Base-by-base conservation (phyloP, 208 protist species). In the Leishmania aethiopica region DNA sequence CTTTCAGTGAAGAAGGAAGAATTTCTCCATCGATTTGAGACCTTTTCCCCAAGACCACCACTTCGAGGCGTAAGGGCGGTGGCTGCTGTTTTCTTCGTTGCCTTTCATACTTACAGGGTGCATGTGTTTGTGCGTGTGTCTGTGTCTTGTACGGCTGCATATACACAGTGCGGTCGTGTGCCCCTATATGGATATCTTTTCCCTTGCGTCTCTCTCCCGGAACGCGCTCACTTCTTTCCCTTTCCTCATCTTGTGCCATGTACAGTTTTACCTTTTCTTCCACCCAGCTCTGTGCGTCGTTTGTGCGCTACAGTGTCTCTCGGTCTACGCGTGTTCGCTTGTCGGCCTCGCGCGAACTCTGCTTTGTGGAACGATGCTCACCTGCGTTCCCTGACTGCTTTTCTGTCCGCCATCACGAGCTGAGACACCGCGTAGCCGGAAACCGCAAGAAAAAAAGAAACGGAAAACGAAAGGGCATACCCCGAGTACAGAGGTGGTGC, bases 221-320 rank as follows among this genome's bases (percentile, higher is more conserved):
- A 37, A 70, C 6, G 57, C 25, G 35, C 15, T 53, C 55, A 35
- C 47, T 37, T 51, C n/a, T 69, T 28, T 47, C n/a, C 10, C 57
- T 32, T 55, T 79, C 13, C 40, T 79, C 49, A 28, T 79, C n/a
- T 40, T 79, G 37, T 11, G 22, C 32, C 60, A 70, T 79, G 57
- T 79, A 79, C 42, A 79, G 60, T 79, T 55, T 70, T 17, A 49
- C 32, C 4, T 59, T 57, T 72, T 71, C 15, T 51, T 72, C 49
- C 40, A 55, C 45, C 15, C 42, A 7, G 28, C 55, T 7, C 25
- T 25, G 37, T 66, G 13, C n/a, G 28, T 35, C 2, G 40, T 35
- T 71, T 35, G 40, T 6, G 32, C 35, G 15, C 25, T 77, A 62
- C 53, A 40, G 47, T 67, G 45, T 45, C 51, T 77, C 67, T 42